Conservation (phyloP, 257 asterid genomes). For the Nicotiana benthamiana region DNA sequence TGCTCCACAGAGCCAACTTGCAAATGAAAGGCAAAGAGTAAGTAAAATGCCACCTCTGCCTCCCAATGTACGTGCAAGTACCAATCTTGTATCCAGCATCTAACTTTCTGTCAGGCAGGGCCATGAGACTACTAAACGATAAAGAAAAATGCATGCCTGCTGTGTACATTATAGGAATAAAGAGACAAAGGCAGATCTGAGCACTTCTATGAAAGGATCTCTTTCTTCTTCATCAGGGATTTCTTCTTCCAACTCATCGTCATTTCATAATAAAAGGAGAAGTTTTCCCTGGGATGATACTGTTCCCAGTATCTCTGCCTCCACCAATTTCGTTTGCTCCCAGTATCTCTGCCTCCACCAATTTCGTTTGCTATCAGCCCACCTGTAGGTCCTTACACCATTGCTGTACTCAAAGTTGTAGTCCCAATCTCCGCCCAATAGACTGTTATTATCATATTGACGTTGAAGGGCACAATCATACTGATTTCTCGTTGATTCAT, state of each 20-base stretch:
- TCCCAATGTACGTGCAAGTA: conserved; percentile 57
- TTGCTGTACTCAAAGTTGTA: conserved; percentile 37
- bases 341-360: conserved; percentile 41
- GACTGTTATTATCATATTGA: conserved; percentile 29
- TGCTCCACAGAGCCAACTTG: conserved; percentile 86
- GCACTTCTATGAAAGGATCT: conserved; percentile 57
- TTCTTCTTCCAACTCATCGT: conserved; percentile 27
- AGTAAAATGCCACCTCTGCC: conserved; percentile 71
- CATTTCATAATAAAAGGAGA: conserved; percentile 32
- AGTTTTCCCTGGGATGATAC: conserved; percentile 11
- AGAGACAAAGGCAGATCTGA: conserved; percentile 55
- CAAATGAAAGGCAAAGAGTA: conserved; percentile 50
- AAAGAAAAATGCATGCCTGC: conserved; percentile 54
- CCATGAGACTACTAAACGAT: conserved; percentile 56
- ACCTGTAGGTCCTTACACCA: conserved; percentile 47
- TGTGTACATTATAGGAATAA: conserved; percentile 58
- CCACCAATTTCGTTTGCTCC: conserved; percentile 47
- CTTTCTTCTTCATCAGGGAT: conserved; percentile 32
- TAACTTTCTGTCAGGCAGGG: conserved; percentile 55
- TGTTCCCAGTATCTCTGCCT: conserved; percentile 36
- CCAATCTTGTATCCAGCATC: conserved; percentile 77
- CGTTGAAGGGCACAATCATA: conserved; percentile 45
- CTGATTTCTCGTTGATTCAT: conserved; percentile 54
- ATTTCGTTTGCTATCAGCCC: conserved; percentile 55
- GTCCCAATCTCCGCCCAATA: conserved; percentile 32